Evolutionary conservation across 2,329 filamentous ascomycete genomes (phyloP), one percentile per base, ranked within the genome.

Genomic region (Thermochaetoides dissita): DNA sequence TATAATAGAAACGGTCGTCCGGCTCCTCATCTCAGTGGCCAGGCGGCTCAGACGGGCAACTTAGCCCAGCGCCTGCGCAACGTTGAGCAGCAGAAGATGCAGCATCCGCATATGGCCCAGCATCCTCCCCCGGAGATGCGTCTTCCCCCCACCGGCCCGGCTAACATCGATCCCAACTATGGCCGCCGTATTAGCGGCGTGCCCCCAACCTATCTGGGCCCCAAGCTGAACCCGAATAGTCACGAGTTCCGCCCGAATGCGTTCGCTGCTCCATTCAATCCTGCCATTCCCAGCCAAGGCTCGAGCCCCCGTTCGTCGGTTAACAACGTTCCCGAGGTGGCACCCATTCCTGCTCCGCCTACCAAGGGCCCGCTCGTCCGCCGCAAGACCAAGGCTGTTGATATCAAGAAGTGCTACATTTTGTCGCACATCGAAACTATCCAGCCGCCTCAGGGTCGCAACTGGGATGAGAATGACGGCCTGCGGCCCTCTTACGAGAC

Each of bases 211-310:
- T 72, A 72, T 40, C 63, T 74, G 53, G 64, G 65, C 4, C 66
- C 65, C 37, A 76, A 77, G 58, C 56, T 81, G 51, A 81, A 81
- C 48, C 76, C 76, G 6, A 78, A 76, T 53, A 79, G 69, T 51
- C 69, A 74, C 56, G 87, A 94, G 55, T 96, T 95, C 63, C 79
- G 82, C 49, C 91, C 89, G 11, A 93, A 81, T 53, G 79, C 84
- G 5, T 81, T 81, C 47, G 87, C 88, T 0, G 73, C 75, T 36
- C 71, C 81, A 1, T 96, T 98, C 63, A 89, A 79, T 51, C 89
- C 84, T 6, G 84, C 64, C 38, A 67, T 70, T 24, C 66, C 69
- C n/a, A 84, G 81, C 56, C 69, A 74, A 37, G 71, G 75, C 32
- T 85, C 84, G 3, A 93, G 83, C 55, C 84, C 86, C 30, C 72